phyloP scores from a whole-genome alignment of 176 grass and related monocot genomes.

The Musa beccarii region DNA sequence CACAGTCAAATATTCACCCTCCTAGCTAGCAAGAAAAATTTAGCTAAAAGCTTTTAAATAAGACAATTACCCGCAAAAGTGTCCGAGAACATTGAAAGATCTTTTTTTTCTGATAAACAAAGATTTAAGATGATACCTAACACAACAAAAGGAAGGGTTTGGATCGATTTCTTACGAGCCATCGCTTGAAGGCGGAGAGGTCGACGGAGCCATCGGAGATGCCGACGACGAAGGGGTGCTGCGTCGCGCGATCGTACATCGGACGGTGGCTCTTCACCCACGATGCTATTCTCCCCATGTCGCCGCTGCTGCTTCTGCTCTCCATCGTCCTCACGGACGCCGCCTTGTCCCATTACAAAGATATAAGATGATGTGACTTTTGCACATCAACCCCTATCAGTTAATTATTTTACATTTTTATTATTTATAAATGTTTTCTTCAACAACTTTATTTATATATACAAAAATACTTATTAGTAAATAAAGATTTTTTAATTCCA shows the following conservation, averaged over 20 bases:
- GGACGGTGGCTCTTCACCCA: constrained; percentile 41
- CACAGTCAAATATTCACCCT: too few relatives aligned
- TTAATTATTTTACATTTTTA: not conserved
- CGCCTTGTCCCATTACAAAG: not conserved
- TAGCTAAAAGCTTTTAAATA: too few relatives aligned
- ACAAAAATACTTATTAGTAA: too few relatives aligned
- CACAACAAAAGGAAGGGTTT: constrained; percentile 3
- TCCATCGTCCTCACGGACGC: constrained; percentile 7
- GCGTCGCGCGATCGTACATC: constrained; percentile 59
- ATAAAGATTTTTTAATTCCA: too few relatives aligned
- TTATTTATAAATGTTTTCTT: not conserved
- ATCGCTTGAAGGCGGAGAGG: constrained; percentile 59
- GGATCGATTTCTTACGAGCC: constrained; percentile 41
- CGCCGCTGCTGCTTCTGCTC: constrained; percentile 11
- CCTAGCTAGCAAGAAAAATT: too few relatives aligned
- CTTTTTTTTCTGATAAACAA: too few relatives aligned
- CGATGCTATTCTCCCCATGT: constrained; percentile 25
- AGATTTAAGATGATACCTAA: not conserved
- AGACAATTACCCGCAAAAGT: not conserved
- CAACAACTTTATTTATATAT: not conserved
- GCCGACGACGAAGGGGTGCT: constrained; percentile 62
- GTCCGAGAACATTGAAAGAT: too few relatives aligned
- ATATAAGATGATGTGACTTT: not conserved
- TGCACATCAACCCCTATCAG: not conserved
- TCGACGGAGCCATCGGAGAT: constrained; percentile 69